These are phyloP conservation scores for Colletotrichum viniferum DNA, from an alignment of 2,329 filamentous ascomycete genomes.

Conservation along the genomic window DNA sequence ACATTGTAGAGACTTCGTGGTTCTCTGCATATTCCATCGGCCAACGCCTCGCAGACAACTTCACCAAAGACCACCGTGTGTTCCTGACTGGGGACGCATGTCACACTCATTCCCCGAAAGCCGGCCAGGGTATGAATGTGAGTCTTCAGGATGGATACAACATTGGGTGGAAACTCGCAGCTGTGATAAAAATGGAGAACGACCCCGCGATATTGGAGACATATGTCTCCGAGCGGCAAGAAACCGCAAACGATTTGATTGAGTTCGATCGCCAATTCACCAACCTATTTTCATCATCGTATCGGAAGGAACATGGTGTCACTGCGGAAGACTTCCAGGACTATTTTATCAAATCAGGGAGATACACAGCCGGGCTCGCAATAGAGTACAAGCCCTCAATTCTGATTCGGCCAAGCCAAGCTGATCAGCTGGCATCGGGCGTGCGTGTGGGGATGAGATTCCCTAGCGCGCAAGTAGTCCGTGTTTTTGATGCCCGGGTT, in stretches of 20 bases:
- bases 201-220: constrained; percentile 76
- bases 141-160: constrained; percentile 84
- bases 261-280: constrained; percentile 90
- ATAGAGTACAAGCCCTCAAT: constrained; percentile 56
- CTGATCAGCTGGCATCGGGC: constrained; percentile 38
- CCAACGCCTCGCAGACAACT: constrained; percentile 72
- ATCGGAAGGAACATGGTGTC: constrained; percentile 37
- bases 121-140: constrained; percentile 81
- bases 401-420: constrained; percentile 42
- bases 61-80: constrained; percentile 70
- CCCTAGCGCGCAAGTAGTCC: constrained; percentile 61
- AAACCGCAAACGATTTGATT: constrained; percentile 82
- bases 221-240: constrained; percentile 85
- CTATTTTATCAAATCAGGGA: constrained; percentile 60
- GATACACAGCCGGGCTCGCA: constrained; percentile 65
- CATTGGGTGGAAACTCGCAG: constrained; percentile 94
- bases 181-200: constrained; percentile 80
- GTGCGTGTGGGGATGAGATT: constrained; percentile 60
- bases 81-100: constrained; percentile 79
- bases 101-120: constrained; percentile 78
- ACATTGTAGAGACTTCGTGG: constrained; percentile 69
- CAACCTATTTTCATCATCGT: constrained; percentile 75
- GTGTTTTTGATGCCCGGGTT: constrained; percentile 63
- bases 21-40: constrained; percentile 79
- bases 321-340: constrained; percentile 56